Evolutionary conservation across 345 rosid genomes (phyloP).

Genomic region (Arabis alpina): DNA sequence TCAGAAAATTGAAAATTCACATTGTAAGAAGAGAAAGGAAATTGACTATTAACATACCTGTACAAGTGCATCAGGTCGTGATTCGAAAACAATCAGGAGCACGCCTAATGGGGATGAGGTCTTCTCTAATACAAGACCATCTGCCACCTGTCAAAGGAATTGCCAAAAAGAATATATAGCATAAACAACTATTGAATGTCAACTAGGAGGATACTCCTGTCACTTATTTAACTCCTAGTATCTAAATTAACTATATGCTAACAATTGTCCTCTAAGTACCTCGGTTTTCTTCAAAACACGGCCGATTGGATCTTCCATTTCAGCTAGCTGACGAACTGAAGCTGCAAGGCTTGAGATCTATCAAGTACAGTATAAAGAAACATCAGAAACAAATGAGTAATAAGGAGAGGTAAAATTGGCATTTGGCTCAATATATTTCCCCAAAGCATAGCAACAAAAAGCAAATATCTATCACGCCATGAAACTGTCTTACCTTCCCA

Average conservation of each 20-base stretch:
- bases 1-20: constrained; percentile 15
- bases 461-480: neutral
- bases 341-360: constrained; percentile 82
- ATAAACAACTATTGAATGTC: constrained; percentile 16
- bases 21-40: neutral
- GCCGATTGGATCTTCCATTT: constrained; percentile 97
- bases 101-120: constrained; percentile 96
- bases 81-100: constrained; percentile 92
- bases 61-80: constrained; percentile 96
- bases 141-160: constrained; percentile 69
- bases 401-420: constrained; percentile 13
- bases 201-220: neutral
- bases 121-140: constrained; percentile 92
- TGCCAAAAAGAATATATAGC: constrained; percentile 30
- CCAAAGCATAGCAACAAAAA: neutral
- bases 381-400: constrained; percentile 18
- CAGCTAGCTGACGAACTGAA: constrained; percentile 82
- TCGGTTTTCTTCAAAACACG: constrained; percentile 79
- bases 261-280: constrained; percentile 53
- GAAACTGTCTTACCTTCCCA: constrained; percentile 62
- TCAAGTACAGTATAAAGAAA: constrained; percentile 16
- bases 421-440: neutral
- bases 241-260: constrained; percentile 20
- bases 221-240: neutral
- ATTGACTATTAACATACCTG: constrained; percentile 59